A percentile compares a stretch with the other conserved stretches of the same genome.
Conservation (phyloP, 1,139 yeast genomes). For the Taiozyma sp. region DNA sequence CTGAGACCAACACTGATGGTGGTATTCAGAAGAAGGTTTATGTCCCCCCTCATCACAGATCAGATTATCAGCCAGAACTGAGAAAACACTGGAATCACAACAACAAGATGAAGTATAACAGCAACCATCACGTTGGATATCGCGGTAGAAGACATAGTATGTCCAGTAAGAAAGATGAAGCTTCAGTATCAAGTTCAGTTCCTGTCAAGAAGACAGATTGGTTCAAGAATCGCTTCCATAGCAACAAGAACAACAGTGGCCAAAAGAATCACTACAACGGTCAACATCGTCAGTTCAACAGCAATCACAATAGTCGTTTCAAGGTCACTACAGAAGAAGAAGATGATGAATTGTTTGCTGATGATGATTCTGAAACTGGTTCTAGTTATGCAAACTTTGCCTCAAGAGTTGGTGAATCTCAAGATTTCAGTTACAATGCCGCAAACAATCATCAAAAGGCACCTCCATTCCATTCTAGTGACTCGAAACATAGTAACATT, state of each 20-base stretch:
- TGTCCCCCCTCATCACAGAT: constrained; percentile 45
- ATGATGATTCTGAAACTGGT: constrained; percentile 19
- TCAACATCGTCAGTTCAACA: background rate
- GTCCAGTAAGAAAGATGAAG: constrained; percentile 13
- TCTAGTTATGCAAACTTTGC: constrained; percentile 17
- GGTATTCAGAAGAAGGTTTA: constrained; percentile 26
- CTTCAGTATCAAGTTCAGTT: constrained; percentile 27
- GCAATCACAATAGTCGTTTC: background rate
- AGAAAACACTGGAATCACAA: constrained; percentile 15
- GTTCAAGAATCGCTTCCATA: constrained; percentile 29
- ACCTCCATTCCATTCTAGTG: background rate
- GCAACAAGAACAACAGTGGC: background rate
- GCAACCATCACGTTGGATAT: constrained; percentile 2
- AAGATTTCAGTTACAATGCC: background rate
- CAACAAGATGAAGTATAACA: constrained; percentile 5
- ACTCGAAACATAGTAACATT: background rate
- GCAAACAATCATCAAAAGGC: background rate
- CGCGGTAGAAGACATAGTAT: constrained; percentile 14
- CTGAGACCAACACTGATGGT: background rate
- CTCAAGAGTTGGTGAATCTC: constrained; percentile 9
- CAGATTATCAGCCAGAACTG: constrained; percentile 12
- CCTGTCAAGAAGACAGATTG: constrained; percentile 39
- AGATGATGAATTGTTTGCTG: constrained; percentile 31
- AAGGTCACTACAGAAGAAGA: constrained; percentile 22
- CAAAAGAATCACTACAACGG: background rate